Base-by-base conservation (phyloP, 805 yeast species). In the Sugiyamaella chiloensis region DNA sequence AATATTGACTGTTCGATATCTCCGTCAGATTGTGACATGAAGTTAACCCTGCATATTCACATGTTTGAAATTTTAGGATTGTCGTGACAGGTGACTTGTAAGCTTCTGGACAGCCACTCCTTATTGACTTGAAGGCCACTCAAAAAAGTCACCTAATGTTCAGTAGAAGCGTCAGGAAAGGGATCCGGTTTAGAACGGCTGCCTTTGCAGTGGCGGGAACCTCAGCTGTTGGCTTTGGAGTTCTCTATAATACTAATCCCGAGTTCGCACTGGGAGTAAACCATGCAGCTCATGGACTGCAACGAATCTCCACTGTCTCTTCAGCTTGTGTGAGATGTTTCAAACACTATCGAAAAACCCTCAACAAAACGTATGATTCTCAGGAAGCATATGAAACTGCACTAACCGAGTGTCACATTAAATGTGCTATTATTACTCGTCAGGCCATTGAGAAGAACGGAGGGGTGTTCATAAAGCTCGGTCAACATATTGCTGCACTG, bases 401-500 rank as follows among this genome's bases (percentile, higher is more conserved):
- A 0, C 65, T 91, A 42, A 65, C 76, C 5, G 65, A 72, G 34
- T 85, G 96, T 36, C 98, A 93, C 62, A 63, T 70, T 49, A 70
- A 70, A 47, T 89, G 96, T 41, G 97, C 99, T 0, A 60, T 70
- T 8, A 80, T 89, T 46, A 87, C 99, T 0, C 71, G 87, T 47
- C 66, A 70, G 36, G 96, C 97, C 0, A 67, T 93, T 29, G 89
- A 87, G 60, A 72, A 71, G 24, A 93, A 93, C 60, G 97, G 96
- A 14, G 99, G 99, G 1, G 75, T 93, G 5, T 93, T 83, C 64
- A 93, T 93, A 65, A 93, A 93, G 65, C 70, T 93, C 37, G 99
- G 99, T 9, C 99, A 93, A 64, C 99, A 93, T 62, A 71, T 93
- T 9, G 78, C 90, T 34, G 98, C 98, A 0, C 75, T 93, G 78